Base-by-base conservation (phyloP, 176 grass and related monocot species). In the Panicum miliaceum region DNA sequence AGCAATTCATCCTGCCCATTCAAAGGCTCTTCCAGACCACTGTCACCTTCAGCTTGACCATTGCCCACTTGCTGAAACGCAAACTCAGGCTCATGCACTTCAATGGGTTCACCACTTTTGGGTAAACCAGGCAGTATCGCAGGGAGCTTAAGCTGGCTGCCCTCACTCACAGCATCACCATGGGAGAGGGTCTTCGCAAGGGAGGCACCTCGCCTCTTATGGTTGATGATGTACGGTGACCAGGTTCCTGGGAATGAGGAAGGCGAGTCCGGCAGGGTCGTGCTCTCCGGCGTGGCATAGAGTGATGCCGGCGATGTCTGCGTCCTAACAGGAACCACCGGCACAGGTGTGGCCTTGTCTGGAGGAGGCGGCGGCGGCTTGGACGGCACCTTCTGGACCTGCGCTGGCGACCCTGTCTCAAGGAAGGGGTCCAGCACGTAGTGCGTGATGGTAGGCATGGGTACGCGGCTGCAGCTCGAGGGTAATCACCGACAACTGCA, bases 171-270 rank as follows among this genome's bases (percentile, higher is more conserved):
- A 34, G 52, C 85, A 69, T 95, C 82, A 18, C 70, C 84, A 45
- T 82, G 71, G 40, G 60, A 78, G 35, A 90, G 32, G 15, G 80
- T 90, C 79, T 89, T 96, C 20, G 84, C 43, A 18, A 96, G 88
- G 11, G 84, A 79, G 54, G 91, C 84, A 2, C 97, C 97, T 2
- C 97, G 89, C 13, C 93, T 82, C 12, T 98, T 98, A 64, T 98
- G 91, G 81, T 94, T 98, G 89, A 98, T 79, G 32, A 98, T 54
- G 41, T 98, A 98, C 0, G 96, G 96, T 11, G 96, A 98, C 48
- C 88, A 85, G 34, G 90, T 86, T 40, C 88, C 91, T 0, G 91
- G 88, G 64, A 92, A 98, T 1, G 87, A 98, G 5, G 92, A 94
- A 11, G 93, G 90, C 41, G 89, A 90, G 58, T 94, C 96, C 1